A percentile compares a stretch with the other conserved stretches of the same genome.
phyloP scores from a whole-genome alignment of 1,284 basidiomycete species.

The Moniliophthora roreri region DNA sequence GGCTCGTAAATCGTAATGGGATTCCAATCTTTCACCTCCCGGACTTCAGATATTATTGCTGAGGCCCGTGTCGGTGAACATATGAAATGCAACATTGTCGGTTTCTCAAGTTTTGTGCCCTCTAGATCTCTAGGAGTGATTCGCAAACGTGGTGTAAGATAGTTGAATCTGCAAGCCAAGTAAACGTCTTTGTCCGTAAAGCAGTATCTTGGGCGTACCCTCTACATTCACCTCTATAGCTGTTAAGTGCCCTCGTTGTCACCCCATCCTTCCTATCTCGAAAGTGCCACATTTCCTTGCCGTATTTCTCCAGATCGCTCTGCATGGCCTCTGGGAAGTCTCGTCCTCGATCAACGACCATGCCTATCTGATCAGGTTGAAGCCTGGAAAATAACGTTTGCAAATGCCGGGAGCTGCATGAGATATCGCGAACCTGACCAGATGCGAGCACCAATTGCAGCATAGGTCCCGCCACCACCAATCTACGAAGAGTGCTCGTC shows the following conservation, averaged over 20 bases:
- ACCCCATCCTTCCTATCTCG: constrained; percentile 51
- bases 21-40: constrained; percentile 53
- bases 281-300: constrained; percentile 80
- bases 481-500: constrained; percentile 52
- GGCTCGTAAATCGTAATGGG: constrained; percentile 82
- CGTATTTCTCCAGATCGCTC: constrained; percentile 59
- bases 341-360: constrained; percentile 82
- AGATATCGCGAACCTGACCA: constrained; percentile 49
- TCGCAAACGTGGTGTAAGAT: constrained; percentile 73
- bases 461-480: constrained; percentile 88
- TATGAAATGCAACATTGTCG: constrained; percentile 79
- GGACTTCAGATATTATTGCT: constrained; percentile 66
- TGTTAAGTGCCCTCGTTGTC: constrained; percentile 79
- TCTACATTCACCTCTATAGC: constrained; percentile 73
- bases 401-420: neutral
- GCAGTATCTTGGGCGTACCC: no score
- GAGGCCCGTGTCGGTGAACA: constrained; percentile 78
- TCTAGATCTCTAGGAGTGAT: constrained; percentile 71
- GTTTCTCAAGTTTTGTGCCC: constrained; percentile 50
- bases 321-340: constrained; percentile 75
- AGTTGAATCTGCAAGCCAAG: constrained; percentile 65
- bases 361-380: constrained; percentile 60
- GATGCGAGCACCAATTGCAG: constrained; percentile 76
- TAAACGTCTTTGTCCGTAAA: no score
- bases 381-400: constrained; percentile 46